Conservation (phyloP, 1,284 basidiomycete species). For the Ceratobasidium sp. region DNA sequence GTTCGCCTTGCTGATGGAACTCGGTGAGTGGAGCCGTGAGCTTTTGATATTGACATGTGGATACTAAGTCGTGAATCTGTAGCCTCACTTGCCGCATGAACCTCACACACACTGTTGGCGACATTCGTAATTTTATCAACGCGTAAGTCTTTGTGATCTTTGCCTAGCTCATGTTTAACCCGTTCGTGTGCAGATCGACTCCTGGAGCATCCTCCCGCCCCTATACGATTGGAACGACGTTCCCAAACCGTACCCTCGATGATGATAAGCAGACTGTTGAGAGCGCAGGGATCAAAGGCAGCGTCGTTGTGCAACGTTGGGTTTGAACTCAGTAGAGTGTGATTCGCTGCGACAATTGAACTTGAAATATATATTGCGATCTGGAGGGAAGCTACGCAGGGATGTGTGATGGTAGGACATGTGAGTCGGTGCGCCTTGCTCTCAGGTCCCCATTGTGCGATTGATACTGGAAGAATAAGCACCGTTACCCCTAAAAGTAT, state of each 20-base stretch:
- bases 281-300: conserved; percentile 78
- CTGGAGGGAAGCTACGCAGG: too few relatives aligned
- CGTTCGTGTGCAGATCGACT: conserved; percentile 65
- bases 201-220: conserved; percentile 71
- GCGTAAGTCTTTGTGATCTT: conserved; percentile 68
- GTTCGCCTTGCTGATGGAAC: conserved; percentile 91
- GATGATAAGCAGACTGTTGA: conserved; percentile 77
- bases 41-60: background rate
- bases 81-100: conserved; percentile 92
- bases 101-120: conserved; percentile 87
- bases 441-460: too few relatives aligned
- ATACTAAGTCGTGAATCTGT: too few relatives aligned
- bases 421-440: too few relatives aligned
- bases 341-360: background rate
- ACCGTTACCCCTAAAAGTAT: too few relatives aligned
- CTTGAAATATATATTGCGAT: background rate
- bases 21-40: conserved; percentile 60
- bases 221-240: conserved; percentile 83
- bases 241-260: conserved; percentile 81
- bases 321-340: conserved; percentile 52
- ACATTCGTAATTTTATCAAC: conserved; percentile 88
- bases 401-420: too few relatives aligned
- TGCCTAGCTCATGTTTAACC: conserved; percentile 20
- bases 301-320: conserved; percentile 89
- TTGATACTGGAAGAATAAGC: too few relatives aligned